phyloP scores from a whole-genome alignment of 2,329 filamentous ascomycete species.

The Colletotrichum tropicicola region DNA sequence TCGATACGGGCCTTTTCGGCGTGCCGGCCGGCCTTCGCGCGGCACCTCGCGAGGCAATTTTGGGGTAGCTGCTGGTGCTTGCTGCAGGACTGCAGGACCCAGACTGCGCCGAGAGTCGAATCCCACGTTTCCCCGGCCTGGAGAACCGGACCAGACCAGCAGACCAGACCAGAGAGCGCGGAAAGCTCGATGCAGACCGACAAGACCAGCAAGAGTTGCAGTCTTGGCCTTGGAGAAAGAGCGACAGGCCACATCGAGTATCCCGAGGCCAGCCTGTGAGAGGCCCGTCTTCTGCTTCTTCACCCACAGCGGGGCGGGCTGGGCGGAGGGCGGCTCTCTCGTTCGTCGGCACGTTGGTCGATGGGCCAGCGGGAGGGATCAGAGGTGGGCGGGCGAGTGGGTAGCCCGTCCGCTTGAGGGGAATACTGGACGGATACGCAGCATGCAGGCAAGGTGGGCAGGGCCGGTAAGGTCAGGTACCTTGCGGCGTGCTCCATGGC shows the following conservation, averaged over 20 bases:
- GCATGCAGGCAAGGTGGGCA: constrained; percentile 2
- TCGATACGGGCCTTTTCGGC: background rate
- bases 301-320: constrained; percentile 11
- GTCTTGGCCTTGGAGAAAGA: constrained; percentile 18
- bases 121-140: constrained; percentile 8
- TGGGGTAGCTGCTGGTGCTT: background rate
- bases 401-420: constrained; percentile 10
- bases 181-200: background rate
- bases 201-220: constrained; percentile 8
- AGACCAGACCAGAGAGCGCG: background rate
- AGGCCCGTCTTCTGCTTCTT: background rate
- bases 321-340: constrained; percentile 7
- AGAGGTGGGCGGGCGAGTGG: constrained; percentile 6
- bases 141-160: background rate
- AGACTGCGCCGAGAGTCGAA: constrained; percentile 6
- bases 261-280: constrained; percentile 7
- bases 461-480: background rate
- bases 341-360: background rate
- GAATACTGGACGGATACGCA: constrained; percentile 23
- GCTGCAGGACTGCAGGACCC: background rate
- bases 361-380: constrained; percentile 18
- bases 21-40: background rate
- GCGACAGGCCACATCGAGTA: no score
- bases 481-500: background rate
- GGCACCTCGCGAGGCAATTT: background rate